A percentile compares a stretch with the other conserved stretches of the same genome.
These are phyloP conservation scores for Perkinsus olseni DNA, from an alignment of 169 alveolate genomes.

Conservation along the genomic window DNA sequence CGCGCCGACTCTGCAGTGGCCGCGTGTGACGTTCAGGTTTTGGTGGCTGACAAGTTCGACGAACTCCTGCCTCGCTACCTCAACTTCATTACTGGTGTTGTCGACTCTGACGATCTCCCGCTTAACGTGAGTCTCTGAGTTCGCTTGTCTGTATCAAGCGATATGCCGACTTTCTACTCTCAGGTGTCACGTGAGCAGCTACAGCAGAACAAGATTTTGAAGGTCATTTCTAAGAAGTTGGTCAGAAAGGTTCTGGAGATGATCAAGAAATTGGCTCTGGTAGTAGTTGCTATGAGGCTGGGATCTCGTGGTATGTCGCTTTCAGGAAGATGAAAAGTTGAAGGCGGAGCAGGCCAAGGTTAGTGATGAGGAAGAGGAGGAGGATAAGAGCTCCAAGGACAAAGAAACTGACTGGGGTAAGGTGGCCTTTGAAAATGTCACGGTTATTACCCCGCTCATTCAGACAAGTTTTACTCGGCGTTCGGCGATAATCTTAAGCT, in stretches of 20 bases:
- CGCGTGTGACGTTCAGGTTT: too few species aligned
- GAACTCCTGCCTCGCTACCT: constrained; percentile 87
- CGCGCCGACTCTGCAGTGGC: too few species aligned
- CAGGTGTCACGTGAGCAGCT: constrained; percentile 70
- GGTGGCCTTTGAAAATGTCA: too few species aligned
- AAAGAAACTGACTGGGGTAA: constrained; percentile 43
- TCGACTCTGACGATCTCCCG: constrained; percentile 90
- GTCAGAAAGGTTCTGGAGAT: constrained; percentile 91
- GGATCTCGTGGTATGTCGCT: constrained; percentile 37
- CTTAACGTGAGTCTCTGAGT: constrained; percentile 73
- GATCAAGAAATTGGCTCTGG: constrained; percentile 78
- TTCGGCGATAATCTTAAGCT: constrained; percentile 81
- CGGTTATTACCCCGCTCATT: too few species aligned
- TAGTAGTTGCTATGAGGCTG: constrained; percentile 18
- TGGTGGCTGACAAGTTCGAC: constrained; percentile 85
- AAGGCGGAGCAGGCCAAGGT: constrained; percentile 67
- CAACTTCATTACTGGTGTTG: constrained; percentile 86
- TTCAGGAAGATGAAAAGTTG: constrained; percentile 19
- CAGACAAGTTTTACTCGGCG: constrained; percentile 74
- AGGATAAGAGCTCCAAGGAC: constrained; percentile 51
- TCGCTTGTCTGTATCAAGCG: not conserved
- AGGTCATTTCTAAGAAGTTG: constrained; percentile 88
- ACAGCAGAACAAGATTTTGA: constrained; percentile 84
- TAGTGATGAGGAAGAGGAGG: constrained; percentile 53
- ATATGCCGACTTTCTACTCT: not conserved